Evolutionary conservation across 225 moss, liverwort and hornwort species (phyloP).

Genomic region (Lunularia cruciata): DNA sequence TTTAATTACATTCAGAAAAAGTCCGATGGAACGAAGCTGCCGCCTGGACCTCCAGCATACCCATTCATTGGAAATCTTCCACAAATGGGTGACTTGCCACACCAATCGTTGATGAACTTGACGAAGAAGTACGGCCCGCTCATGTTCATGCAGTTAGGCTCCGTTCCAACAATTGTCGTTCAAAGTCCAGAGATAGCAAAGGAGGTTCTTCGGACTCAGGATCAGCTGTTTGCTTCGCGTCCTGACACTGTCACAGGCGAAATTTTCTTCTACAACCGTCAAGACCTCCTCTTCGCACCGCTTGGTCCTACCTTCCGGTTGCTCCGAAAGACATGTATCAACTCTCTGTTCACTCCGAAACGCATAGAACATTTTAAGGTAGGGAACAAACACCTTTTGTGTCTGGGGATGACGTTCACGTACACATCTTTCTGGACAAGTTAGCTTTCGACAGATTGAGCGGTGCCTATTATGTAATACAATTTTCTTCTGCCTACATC

Average conservation of each 20-base stretch:
- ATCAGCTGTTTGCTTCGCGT: slow-evolving; percentile 47
- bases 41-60: slow-evolving; percentile 32
- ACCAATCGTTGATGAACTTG: slow-evolving; percentile 8
- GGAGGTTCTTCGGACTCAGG: slow-evolving; percentile 41
- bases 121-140: slow-evolving; percentile 42
- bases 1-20: neutral
- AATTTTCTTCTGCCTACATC: no score
- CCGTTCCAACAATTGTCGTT: slow-evolving; percentile 28
- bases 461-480: no score
- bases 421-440: no score
- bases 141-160: slow-evolving; percentile 41
- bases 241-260: slow-evolving; percentile 41
- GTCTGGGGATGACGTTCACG: no score
- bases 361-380: slow-evolving; percentile 35
- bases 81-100: slow-evolving; percentile 12
- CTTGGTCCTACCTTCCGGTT: slow-evolving; percentile 48
- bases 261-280: slow-evolving; percentile 45
- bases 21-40: slow-evolving; percentile 7
- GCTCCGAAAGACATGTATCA: slow-evolving; percentile 52
- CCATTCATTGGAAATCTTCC: slow-evolving; percentile 27
- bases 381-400: neutral
- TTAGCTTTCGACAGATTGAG: no score
- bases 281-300: slow-evolving; percentile 47
- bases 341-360: slow-evolving; percentile 49
- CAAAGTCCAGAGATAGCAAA: slow-evolving; percentile 26